A percentile compares a stretch with the other conserved stretches of the same genome.
Evolutionary conservation across 1,284 basidiomycete species (phyloP).

Genomic region (Cryptococcus sp.): DNA sequence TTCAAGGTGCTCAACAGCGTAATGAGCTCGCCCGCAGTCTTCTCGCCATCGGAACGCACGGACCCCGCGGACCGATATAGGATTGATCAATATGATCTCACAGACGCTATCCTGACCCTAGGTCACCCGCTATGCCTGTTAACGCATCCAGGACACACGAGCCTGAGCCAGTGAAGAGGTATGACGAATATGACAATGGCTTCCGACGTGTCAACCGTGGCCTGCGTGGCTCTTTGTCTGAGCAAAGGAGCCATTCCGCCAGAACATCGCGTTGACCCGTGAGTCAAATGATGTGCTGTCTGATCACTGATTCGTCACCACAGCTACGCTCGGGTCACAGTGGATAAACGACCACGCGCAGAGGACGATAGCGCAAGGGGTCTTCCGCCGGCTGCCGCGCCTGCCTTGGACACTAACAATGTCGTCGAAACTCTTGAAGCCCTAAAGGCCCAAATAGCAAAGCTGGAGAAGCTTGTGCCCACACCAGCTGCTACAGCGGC

Average conservation of each 20-base stretch:
- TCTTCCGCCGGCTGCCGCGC: background rate
- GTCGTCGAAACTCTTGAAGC: constrained; percentile 18
- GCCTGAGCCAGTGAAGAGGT: no score
- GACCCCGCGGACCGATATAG: background rate
- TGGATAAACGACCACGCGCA: no score
- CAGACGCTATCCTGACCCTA: constrained; percentile 10
- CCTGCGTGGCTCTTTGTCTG: no score
- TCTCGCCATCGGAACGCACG: background rate
- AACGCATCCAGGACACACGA: no score
- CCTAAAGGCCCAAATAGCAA: constrained; percentile 20
- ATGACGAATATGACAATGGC: no score
- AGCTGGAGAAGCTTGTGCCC: constrained; percentile 17
- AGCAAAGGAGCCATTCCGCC: no score
- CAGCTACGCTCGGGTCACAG: no score
- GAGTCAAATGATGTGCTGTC: no score
- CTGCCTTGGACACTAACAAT: constrained; percentile 10
- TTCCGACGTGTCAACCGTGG: no score
- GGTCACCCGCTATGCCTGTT: constrained; percentile 3
- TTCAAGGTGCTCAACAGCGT: background rate
- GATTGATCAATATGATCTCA: background rate
- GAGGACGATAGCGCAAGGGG: no score
- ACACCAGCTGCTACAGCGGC: background rate
- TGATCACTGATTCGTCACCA: no score
- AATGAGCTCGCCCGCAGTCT: background rate
- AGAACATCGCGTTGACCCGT: no score